Base-by-base conservation (phyloP, 306 rosid genomes). In the Oxytropis ochrocephala region DNA sequence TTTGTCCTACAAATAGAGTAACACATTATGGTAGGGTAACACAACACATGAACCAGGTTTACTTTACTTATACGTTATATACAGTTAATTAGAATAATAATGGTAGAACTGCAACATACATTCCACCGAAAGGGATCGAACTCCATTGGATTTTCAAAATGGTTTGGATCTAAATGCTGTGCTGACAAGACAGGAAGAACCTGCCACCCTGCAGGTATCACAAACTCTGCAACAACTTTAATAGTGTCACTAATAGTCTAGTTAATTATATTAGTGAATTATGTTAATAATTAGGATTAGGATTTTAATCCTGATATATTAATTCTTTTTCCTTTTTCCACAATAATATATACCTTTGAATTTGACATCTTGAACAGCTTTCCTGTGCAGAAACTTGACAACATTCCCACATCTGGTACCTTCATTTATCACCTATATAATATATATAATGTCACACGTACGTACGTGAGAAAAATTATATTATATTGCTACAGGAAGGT, bases 391-490 rank as follows among this genome's bases (percentile, higher is more conserved):
- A 75, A 85, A 86, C 46, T 88, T 91, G 63, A 86, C 97, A 5
- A 91, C 87, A 80, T 88, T 91, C 65, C 97, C 97, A 75, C 85
- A 88, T 84, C 97, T 86, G 83, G 77, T 72, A 10, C 84, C 91
- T 80, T 91, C 97, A 41, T 17, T 64, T 12, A 82, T 83, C 46
- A 91, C 97, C 97, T 91, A 11, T 29, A 19, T 14, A n/a, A 17
- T 48, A 18, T 11, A 46, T 35, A 33, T 46, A 21, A 62, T 35
- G 5, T 46, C 42, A 69, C n/a, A 30, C 16, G 62, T 0, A 21
- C 5, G 8, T 62, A 70, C 50, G 50, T 58, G 57, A 50, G 18
- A 27, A 52, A 36, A 67, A 43, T 27, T 17, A 63, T 41, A 18
- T 42, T 7, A 57, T 18, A 47, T 16, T 30, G 42, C 30, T 21